Conservation (phyloP, 2,329 filamentous ascomycete genomes). For the Ascochyta pisi region DNA sequence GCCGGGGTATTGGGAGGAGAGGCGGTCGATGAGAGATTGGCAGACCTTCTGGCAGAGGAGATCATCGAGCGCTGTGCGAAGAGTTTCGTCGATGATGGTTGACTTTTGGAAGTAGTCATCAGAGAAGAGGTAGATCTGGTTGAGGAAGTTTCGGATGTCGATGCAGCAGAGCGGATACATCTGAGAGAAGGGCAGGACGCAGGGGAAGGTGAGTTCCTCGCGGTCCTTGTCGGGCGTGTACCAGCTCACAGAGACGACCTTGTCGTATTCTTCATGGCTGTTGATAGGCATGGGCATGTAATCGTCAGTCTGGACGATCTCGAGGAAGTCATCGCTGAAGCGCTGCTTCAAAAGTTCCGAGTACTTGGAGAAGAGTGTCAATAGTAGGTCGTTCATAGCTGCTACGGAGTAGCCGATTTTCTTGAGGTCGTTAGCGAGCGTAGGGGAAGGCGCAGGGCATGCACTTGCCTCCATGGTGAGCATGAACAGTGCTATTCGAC, state of each 20-base stretch:
- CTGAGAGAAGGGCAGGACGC: constrained; percentile 95
- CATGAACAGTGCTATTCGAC: constrained; percentile 90
- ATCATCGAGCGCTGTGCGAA: constrained; percentile 89
- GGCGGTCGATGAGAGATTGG: constrained; percentile 82
- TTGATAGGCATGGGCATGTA: constrained; percentile 99
- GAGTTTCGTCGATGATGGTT: constrained; percentile 86
- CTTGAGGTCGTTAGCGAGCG: constrained; percentile 52
- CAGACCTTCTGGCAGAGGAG: constrained; percentile 94
- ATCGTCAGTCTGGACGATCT: constrained; percentile 89
- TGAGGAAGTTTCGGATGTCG: constrained; percentile 95
- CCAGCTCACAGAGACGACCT: constrained; percentile 96
- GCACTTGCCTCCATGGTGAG: constrained; percentile 89
- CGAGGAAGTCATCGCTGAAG: constrained; percentile 95
- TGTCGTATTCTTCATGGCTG: constrained; percentile 88
- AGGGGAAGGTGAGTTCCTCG: constrained; percentile 84
- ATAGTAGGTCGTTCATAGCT: constrained; percentile 80
- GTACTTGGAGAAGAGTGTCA: constrained; percentile 94
- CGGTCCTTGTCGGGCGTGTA: constrained; percentile 82
- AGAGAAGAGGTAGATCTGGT: constrained; percentile 97
- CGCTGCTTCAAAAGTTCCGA: constrained; percentile 86
- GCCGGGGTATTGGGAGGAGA: constrained; percentile 91
- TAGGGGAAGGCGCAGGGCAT: neutral
- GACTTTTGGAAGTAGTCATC: constrained; percentile 95
- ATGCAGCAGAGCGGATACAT: constrained; percentile 99
- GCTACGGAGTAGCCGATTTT: constrained; percentile 89